These are phyloP conservation scores for Thinopyrum elongatum DNA, from an alignment of 176 grass and related monocot species.

Conservation along the genomic window DNA sequence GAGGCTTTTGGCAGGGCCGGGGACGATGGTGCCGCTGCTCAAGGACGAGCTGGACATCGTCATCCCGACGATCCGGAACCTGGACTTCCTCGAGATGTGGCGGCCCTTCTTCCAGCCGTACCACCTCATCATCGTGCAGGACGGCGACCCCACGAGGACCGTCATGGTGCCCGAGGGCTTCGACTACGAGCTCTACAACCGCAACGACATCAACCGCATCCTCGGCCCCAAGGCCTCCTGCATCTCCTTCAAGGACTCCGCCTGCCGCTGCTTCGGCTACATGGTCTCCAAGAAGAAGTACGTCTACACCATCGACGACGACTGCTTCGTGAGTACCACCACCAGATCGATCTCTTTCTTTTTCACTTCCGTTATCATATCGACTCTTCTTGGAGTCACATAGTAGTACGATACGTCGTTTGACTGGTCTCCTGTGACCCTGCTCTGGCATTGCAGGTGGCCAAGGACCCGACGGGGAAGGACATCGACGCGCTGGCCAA, in stretches of 20 bases:
- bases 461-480: conserved; percentile 61
- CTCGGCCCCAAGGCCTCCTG: conserved; percentile 57
- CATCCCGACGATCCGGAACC: conserved; percentile 83
- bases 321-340: conserved; percentile 57
- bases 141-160: conserved; percentile 67
- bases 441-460: conserved; percentile 33
- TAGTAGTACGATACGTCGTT: too few species aligned
- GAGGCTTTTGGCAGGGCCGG: not conserved
- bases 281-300: conserved; percentile 83
- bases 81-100: conserved; percentile 88
- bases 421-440: not conserved
- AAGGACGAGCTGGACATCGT: conserved; percentile 89
- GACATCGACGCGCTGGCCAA: conserved; percentile 67
- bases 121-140: conserved; percentile 92
- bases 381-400: not conserved
- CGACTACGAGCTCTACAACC: conserved; percentile 87
- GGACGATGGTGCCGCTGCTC: conserved; percentile 43
- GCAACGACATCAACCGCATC: conserved; percentile 75
- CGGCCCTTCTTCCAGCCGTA: conserved; percentile 79
- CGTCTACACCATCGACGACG: conserved; percentile 75
- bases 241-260: conserved; percentile 85
- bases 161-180: conserved; percentile 75
- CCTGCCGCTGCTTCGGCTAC: conserved; percentile 74
- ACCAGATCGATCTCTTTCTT: not conserved
- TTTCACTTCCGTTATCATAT: not conserved